phyloP scores from a whole-genome alignment of 768 basidiomycete species.

The Leccinum arenicola region DNA sequence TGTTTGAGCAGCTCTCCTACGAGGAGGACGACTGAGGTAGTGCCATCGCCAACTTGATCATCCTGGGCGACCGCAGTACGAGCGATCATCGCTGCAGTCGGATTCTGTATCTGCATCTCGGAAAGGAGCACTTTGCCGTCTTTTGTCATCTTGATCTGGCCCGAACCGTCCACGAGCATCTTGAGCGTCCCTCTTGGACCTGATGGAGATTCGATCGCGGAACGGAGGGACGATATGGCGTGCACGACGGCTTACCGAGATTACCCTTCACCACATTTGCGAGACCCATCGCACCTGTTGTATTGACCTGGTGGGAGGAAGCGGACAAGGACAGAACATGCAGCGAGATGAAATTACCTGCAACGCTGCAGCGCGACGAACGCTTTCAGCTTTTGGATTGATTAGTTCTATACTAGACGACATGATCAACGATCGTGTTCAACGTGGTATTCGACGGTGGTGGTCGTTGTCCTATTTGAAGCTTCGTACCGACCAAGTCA shows the following conservation, averaged over 20 bases:
- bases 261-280: conserved; percentile 97
- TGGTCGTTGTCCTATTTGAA: conserved; percentile 10
- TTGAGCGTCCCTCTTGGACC: conserved; percentile 97
- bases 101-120: conserved; percentile 99
- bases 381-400: conserved; percentile 95
- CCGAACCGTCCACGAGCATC: conserved; percentile 98
- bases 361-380: conserved; percentile 84
- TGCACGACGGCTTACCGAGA: conserved; percentile 61
- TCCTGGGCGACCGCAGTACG: conserved; percentile 98
- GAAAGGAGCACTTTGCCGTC: conserved; percentile 97
- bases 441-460: conserved; percentile 21
- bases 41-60: conserved; percentile 98
- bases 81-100: conserved; percentile 98
- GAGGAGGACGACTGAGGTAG: conserved; percentile 93
- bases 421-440: conserved; percentile 38
- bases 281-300: conserved; percentile 93
- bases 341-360: conserved; percentile 54
- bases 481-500: conserved; percentile 4
- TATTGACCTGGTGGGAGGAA: conserved; percentile 65
- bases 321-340: conserved; percentile 19
- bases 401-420: conserved; percentile 88
- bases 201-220: conserved; percentile 36
- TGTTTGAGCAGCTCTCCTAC: conserved; percentile 97
- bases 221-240: conserved; percentile 12
- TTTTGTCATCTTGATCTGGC: conserved; percentile 99